These are phyloP conservation scores for Hemileccinum impolitum DNA, from an alignment of 768 basidiomycete genomes.

Conservation along the genomic window DNA sequence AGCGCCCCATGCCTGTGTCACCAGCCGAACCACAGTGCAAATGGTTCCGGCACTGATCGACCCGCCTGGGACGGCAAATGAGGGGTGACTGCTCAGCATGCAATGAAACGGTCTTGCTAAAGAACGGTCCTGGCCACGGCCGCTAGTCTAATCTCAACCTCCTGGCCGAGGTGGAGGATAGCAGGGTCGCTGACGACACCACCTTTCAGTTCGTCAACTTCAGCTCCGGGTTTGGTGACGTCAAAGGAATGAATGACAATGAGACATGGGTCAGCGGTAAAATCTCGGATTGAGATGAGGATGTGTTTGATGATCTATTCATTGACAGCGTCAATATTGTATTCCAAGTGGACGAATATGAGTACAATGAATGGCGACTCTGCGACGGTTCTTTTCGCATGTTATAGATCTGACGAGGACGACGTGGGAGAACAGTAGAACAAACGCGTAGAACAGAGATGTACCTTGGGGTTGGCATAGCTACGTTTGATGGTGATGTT, in stretches of 20 bases:
- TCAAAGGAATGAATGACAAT: slow-evolving; percentile 99
- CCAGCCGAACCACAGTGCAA: slow-evolving; percentile 93
- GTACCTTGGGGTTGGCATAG: slow-evolving; percentile 97
- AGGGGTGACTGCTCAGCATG: slow-evolving; percentile 91
- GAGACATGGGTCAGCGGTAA: slow-evolving; percentile 84
- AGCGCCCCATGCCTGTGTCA: slow-evolving; percentile 94
- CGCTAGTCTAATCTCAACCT: slow-evolving; percentile 96
- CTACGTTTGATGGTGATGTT: slow-evolving; percentile 99
- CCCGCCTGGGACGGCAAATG: slow-evolving; percentile 96
- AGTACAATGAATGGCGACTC: slow-evolving; percentile 97
- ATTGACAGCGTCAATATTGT: slow-evolving; percentile 99
- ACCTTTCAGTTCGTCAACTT: slow-evolving; percentile 95
- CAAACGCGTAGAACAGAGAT: slow-evolving; percentile 25
- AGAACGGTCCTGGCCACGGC: slow-evolving; percentile 96
- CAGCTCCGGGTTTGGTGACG: slow-evolving; percentile 98
- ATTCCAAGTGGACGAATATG: slow-evolving; percentile 97
- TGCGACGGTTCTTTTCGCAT: slow-evolving; percentile 97
- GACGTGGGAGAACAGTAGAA: not conserved
- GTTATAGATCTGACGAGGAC: slow-evolving; percentile 80
- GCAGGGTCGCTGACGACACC: slow-evolving; percentile 98
- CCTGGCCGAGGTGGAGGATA: slow-evolving; percentile 83
- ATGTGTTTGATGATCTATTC: slow-evolving; percentile 98
- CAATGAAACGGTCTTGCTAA: slow-evolving; percentile 84
- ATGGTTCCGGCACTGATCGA: slow-evolving; percentile 98
- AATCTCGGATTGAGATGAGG: slow-evolving; percentile 92